Base-by-base conservation (phyloP, 1,284 basidiomycete genomes). In the Cystobasidium pallidum region DNA sequence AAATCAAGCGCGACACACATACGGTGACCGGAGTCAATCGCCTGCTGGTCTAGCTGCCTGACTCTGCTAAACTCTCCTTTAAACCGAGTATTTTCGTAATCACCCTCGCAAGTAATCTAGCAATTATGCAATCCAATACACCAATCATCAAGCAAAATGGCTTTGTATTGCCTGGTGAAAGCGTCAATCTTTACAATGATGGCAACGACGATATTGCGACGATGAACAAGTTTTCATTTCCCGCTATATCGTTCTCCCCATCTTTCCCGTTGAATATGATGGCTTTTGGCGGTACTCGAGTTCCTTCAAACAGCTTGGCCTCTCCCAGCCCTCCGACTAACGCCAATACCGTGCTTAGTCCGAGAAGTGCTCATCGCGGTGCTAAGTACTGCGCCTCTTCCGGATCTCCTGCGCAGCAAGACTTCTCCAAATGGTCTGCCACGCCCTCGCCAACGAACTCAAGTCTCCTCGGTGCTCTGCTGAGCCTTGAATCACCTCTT, bases 171-270 rank as follows among this genome's bases (percentile, higher is more conserved):
- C 62, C 62, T n/a, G 45, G 43, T 32, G 19, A 21, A 47, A 47
- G 30, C 72, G 73, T 65, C 70, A 36, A 63, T 11, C 57, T 75
- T 32, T 73, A 73, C 64, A 74, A 76, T 63, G 70, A 72, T 41
- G 74, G 75, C 67, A 75, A 75, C 43, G 73, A 74, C 61, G 68
- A 74, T 43, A 66, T 74, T 36, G 62, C 70, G 41, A 36, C 54
- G 19, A 51, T 72, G 26, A 66, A 72, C 58, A 45, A 52, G 2
- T 71, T 71, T 52, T 17, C 47, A 47, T 71, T 71, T 49, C 68
- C 68, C 19, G 49, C 59, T 11, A 51, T 71, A n/a, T 71, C 59
- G 3, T 71, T 71, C 43, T 63, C 59, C 1, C 68, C 68, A 34
- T 63, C 59, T 21, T 70, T 61, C 45, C 67, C 66, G 11, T 43